Evolutionary conservation across 78 protist species (phyloP).

Genomic region (Monosiga brevicollis): DNA sequence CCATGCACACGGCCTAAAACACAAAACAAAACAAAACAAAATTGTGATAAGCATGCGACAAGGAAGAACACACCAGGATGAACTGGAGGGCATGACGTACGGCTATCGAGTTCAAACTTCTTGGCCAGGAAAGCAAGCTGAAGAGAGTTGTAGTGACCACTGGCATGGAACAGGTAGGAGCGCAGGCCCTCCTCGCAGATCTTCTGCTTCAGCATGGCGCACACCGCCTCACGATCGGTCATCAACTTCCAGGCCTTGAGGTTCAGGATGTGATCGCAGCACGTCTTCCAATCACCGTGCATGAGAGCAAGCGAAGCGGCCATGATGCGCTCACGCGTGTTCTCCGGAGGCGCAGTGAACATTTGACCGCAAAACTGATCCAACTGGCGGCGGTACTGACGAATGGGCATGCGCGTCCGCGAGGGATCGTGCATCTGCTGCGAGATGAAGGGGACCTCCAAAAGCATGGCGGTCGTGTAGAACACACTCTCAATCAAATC

Average conservation of each 20-base stretch:
- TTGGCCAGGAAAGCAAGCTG: constrained; percentile 34
- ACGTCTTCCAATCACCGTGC: constrained; percentile 68
- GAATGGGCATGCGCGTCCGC: not conserved
- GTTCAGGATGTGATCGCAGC: constrained; percentile 26
- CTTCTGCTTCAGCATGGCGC: constrained; percentile 23
- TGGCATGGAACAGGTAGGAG: constrained; percentile 61
- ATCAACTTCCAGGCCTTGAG: constrained; percentile 61
- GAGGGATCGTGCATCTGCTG: not conserved
- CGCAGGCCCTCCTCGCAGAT: constrained; percentile 67
- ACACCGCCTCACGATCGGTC: constrained; percentile 38
- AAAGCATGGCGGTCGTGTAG: constrained; percentile 71
- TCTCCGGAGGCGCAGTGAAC: constrained; percentile 68
- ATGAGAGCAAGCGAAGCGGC: constrained; percentile 59
- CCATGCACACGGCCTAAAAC: constrained; percentile 18
- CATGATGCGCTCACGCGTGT: constrained; percentile 65
- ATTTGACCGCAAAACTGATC: not conserved
- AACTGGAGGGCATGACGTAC: not conserved
- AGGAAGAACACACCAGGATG: not conserved
- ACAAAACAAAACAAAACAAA: not conserved
- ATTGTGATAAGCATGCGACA: not conserved
- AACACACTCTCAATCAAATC: constrained; percentile 85
- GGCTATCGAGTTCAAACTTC: constrained; percentile 33
- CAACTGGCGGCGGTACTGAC: not conserved
- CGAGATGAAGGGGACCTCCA: constrained; percentile 72
- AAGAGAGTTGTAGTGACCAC: constrained; percentile 47